Evolutionary conservation across 495 filamentous ascomycete genomes (phyloP), one percentile per base, ranked within the genome.

Genomic region (Cladorrhinum samala): DNA sequence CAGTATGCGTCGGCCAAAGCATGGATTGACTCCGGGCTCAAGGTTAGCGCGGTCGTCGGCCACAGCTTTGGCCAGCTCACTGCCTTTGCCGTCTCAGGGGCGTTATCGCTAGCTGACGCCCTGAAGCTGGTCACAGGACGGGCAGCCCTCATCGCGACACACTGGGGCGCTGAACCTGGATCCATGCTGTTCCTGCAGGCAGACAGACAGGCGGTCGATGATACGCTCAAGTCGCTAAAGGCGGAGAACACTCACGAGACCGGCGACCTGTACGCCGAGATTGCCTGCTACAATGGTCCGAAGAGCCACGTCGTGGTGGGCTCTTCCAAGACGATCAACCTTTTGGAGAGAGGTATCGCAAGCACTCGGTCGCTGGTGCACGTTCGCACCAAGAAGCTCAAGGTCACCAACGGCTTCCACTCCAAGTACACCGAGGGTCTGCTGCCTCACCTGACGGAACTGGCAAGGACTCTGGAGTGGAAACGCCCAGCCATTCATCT

Each of bases 221-320:
- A 33, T 5, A 11, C 27, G 6, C 27, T 33, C 27, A 5, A 33
- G 6, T 33, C 27, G 11, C 27, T 33, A 11, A 33, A 33, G 27
- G 27, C 27, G 6, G 6, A 33, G 27, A 33, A 33, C 27, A 11
- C n/a, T n/a, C n/a, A n/a, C n/a, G n/a, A n/a, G n/a, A n/a, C 5
- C 27, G 27, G 11, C 27, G 27, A 33, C 5, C 11, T 33, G 27
- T 33, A 33, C 27, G 27, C 27, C 27, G 27, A 53, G 24, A 75
- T 81, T 57, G 77, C 78, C 0, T 83, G 80, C 57, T 75, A 68
- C 62, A 83, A 83, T 55, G 76, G 73, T 0, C 71, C 74, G 2
- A 59, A 59, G 9, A 76, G 68, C 50, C 73, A 75, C 41, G 74
- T 72, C 0, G 46, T 81, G 7, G 76, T 71, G 2, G 80, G 80